These are phyloP conservation scores for Fusarium torulosum DNA, from an alignment of 2,329 filamentous ascomycete genomes.

Conservation along the genomic window DNA sequence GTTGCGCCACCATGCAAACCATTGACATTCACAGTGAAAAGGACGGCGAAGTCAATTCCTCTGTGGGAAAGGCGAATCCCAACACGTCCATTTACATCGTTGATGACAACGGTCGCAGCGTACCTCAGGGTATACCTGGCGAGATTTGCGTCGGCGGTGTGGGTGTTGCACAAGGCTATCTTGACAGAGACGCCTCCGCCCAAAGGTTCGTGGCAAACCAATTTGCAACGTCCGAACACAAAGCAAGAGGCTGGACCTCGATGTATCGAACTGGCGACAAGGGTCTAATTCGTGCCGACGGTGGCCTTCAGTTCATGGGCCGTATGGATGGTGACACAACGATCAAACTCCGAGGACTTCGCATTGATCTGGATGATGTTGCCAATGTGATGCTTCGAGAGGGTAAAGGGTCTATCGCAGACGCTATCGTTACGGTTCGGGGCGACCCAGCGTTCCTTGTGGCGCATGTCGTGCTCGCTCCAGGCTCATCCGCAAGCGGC, in stretches of 20 bases:
- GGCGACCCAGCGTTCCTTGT: not conserved
- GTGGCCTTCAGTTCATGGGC: slow-evolving; percentile 7
- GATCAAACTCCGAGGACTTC: not conserved
- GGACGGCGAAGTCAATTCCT: rapidly evolving
- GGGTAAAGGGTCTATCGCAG: not conserved
- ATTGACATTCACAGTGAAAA: rapidly evolving
- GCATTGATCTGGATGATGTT: not conserved
- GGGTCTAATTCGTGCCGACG: not conserved
- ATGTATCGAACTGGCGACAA: slow-evolving; percentile 8
- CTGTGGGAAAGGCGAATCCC: not conserved
- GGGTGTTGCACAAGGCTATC: not conserved
- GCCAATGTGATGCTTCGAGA: not conserved
- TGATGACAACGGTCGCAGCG: not conserved
- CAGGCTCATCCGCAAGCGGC: not conserved
- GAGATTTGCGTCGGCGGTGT: not conserved
- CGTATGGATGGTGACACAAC: slow-evolving; percentile 1
- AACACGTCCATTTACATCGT: slow-evolving; percentile 10
- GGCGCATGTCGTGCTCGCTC: not conserved
- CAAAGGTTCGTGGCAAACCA: not conserved
- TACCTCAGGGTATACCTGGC: not conserved
- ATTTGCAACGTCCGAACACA: not conserved
- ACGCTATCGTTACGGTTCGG: not conserved
- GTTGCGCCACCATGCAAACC: not conserved
- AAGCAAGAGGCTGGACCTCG: not conserved
- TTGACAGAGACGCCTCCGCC: not conserved